A percentile compares a stretch with the other conserved stretches of the same genome.
phyloP scores from a whole-genome alignment of 768 basidiomycete genomes.

The Mycena sanguinolenta region DNA sequence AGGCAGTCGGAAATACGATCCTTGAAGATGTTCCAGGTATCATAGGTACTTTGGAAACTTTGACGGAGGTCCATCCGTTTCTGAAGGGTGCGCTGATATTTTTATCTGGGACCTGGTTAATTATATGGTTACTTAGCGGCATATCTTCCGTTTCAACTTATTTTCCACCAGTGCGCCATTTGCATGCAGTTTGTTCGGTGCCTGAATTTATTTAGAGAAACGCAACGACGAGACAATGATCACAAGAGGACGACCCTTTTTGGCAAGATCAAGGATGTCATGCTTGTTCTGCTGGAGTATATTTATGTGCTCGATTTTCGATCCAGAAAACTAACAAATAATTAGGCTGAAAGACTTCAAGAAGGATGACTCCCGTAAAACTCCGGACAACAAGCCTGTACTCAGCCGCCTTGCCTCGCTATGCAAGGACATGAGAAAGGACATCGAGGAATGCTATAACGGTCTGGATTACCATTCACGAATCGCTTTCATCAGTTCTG shows the following conservation, averaged over 20 bases:
- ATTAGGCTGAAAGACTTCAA: slow-evolving; percentile 19
- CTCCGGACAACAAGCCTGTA: slow-evolving; percentile 20
- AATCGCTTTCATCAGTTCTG: not conserved
- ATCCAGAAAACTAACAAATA: slow-evolving; percentile 1
- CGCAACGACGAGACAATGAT: slow-evolving; percentile 26
- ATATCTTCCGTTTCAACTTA: slow-evolving; percentile 29
- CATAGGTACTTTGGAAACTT: slow-evolving; percentile 23
- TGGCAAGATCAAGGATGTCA: slow-evolving; percentile 28
- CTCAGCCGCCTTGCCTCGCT: slow-evolving; percentile 22
- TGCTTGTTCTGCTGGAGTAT: slow-evolving; percentile 28
- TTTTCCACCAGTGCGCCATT: slow-evolving; percentile 24
- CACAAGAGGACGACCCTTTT: slow-evolving; percentile 18
- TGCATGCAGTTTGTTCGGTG: not conserved
- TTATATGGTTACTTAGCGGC: slow-evolving; percentile 1
- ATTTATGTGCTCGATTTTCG: not conserved
- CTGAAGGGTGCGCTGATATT: slow-evolving; percentile 14
- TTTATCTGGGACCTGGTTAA: not conserved
- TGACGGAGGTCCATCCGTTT: slow-evolving; percentile 30
- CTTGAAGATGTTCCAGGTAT: slow-evolving; percentile 24
- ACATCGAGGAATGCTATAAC: slow-evolving; percentile 33
- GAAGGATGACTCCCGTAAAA: slow-evolving; percentile 19
- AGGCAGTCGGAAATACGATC: slow-evolving; percentile 24
- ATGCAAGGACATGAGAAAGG: slow-evolving; percentile 27
- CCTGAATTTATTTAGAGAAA: slow-evolving; percentile 19
- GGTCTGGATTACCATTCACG: not conserved